phyloP scores from a whole-genome alignment of 345 rosid genomes.

The Theobroma cacao region DNA sequence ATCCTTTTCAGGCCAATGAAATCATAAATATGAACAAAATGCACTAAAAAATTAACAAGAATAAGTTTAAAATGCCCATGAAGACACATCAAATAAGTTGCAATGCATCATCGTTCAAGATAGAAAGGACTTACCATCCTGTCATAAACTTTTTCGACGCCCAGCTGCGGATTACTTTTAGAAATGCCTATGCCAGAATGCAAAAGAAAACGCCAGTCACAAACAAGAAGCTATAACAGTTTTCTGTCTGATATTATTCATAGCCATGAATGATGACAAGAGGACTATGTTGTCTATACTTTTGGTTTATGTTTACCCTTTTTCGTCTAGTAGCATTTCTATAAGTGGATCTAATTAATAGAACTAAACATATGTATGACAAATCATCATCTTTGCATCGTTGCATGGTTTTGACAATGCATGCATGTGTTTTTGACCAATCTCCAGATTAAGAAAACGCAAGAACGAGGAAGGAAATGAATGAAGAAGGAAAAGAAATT shows the following conservation, averaged over 20 bases:
- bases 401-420: background rate
- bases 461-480: background rate
- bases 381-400: background rate
- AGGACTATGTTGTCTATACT: background rate
- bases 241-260: background rate
- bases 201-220: background rate
- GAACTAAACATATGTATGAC: background rate
- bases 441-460: background rate
- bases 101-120: background rate
- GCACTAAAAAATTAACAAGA: background rate
- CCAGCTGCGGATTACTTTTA: constrained; percentile 67
- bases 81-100: background rate
- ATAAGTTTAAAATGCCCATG: background rate
- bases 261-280: background rate
- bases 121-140: constrained; percentile 52
- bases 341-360: background rate
- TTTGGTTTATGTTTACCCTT: background rate
- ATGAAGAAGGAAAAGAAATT: background rate
- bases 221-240: background rate
- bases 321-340: background rate
- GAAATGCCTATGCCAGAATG: constrained; percentile 38
- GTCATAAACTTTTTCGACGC: constrained; percentile 72
- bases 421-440: background rate
- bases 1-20: background rate
- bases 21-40: background rate